Evolutionary conservation across 2,329 filamentous ascomycete species (phyloP).

Genomic region (Orbilia brochopaga): DNA sequence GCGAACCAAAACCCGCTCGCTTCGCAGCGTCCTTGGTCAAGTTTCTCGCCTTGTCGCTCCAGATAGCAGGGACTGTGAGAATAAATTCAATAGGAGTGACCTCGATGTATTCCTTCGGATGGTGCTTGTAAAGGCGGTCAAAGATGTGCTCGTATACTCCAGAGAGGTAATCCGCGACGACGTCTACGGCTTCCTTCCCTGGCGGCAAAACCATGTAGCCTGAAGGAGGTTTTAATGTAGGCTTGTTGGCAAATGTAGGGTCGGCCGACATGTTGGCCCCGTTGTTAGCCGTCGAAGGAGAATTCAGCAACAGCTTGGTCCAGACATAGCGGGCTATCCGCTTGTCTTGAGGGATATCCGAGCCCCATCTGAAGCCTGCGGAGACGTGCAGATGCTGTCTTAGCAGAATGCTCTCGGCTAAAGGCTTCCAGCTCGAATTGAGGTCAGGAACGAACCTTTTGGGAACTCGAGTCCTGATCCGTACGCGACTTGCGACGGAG

Average conservation of each 20-base stretch:
- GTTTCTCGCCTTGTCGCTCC: conserved; percentile 65
- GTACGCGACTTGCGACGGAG: conserved; percentile 43
- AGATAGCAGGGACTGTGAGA: conserved; percentile 67
- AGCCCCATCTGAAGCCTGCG: conserved; percentile 48
- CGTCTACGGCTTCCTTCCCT: conserved; percentile 54
- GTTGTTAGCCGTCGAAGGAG: conserved; percentile 44
- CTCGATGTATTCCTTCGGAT: conserved; percentile 60
- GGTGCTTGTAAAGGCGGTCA: conserved; percentile 59
- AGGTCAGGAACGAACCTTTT: conserved; percentile 13
- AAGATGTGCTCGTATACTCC: conserved; percentile 63
- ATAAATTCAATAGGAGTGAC: conserved; percentile 64
- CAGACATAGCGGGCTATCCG: conserved; percentile 39
- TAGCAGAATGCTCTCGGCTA: conserved; percentile 4
- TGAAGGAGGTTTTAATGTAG: conserved; percentile 35
- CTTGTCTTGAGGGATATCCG: conserved; percentile 40
- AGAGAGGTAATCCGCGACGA: conserved; percentile 62
- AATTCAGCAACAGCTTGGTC: conserved; percentile 46
- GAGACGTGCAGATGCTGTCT: neutral
- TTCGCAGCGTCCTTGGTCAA: conserved; percentile 61
- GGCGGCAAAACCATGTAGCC: conserved; percentile 51
- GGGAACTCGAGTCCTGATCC: conserved; percentile 43
- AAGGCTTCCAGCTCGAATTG: too few species aligned
- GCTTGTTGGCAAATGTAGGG: conserved; percentile 46
- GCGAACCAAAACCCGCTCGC: conserved; percentile 53
- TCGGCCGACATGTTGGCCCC: conserved; percentile 47